phyloP scores from a whole-genome alignment of 2,329 filamentous ascomycete genomes.

The Alternaria infectoria region DNA sequence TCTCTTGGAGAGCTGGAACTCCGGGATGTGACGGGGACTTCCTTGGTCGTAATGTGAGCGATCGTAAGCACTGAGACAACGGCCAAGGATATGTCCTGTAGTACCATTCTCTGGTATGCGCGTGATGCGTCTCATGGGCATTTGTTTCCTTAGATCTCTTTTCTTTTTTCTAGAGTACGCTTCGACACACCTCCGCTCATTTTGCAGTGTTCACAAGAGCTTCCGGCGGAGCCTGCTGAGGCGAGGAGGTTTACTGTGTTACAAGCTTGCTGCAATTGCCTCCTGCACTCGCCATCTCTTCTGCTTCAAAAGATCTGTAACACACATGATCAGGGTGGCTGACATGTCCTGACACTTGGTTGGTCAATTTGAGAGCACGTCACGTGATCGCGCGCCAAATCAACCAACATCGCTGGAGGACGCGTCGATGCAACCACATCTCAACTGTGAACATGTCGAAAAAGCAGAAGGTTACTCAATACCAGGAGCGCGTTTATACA shows the following conservation, averaged over 20 bases:
- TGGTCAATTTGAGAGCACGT: constrained; percentile 42
- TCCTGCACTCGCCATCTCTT: background rate
- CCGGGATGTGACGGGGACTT: background rate
- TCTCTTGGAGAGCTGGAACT: background rate
- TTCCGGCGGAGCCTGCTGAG: background rate
- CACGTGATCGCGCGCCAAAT: constrained; percentile 38
- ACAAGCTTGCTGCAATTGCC: background rate
- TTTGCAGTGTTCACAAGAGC: background rate
- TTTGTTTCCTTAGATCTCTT: background rate
- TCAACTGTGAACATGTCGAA: constrained; percentile 21
- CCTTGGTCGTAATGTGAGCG: background rate
- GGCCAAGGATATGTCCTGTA: background rate
- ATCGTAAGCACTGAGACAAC: background rate
- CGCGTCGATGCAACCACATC: background rate
- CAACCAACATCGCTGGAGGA: background rate
- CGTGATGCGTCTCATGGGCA: background rate
- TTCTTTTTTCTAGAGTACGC: background rate
- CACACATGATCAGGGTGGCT: background rate
- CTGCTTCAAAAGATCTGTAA: background rate
- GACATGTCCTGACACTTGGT: constrained; percentile 13
- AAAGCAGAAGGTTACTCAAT: constrained; percentile 41
- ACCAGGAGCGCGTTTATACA: constrained; percentile 64
- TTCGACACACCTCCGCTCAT: background rate
- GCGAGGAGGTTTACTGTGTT: background rate
- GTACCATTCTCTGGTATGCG: background rate